Evolutionary conservation across 352 stramenopile species (phyloP).

Genomic region (Phytopythium mirpurense): DNA sequence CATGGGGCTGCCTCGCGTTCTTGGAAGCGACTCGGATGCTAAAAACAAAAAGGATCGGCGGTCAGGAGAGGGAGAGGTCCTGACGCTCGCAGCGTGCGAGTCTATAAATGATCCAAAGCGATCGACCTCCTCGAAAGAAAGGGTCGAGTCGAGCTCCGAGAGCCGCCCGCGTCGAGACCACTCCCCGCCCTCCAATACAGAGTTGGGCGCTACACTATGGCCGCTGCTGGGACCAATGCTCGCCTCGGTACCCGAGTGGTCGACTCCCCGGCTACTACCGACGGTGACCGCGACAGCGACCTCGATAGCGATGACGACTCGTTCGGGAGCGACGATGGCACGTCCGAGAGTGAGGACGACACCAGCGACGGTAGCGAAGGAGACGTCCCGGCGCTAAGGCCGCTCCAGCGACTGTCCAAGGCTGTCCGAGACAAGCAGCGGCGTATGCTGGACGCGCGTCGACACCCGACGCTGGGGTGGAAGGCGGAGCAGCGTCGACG

Average conservation of each 20-base stretch:
- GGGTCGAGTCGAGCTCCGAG: too few relatives aligned
- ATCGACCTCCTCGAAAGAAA: too few relatives aligned
- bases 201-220: too few relatives aligned
- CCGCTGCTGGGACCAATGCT: too few relatives aligned
- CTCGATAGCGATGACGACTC: constrained; percentile 12
- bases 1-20: too few relatives aligned
- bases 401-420: constrained; percentile 18
- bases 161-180: too few relatives aligned
- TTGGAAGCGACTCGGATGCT: neutral
- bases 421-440: constrained; percentile 33
- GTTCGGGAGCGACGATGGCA: constrained; percentile 2
- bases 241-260: neutral
- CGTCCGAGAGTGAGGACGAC: constrained; percentile 17
- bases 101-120: too few relatives aligned
- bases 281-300: constrained; percentile 2
- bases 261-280: neutral
- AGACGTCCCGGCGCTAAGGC: constrained; percentile 13
- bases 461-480: constrained; percentile 48
- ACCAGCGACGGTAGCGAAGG: constrained; percentile 26
- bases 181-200: too few relatives aligned
- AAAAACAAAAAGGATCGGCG: too few relatives aligned
- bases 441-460: constrained; percentile 27
- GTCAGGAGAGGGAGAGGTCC: too few relatives aligned
- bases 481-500: constrained; percentile 34
- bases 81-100: too few relatives aligned